Evolutionary conservation across 1,139 yeast species (phyloP).

Genomic region (Kurtzmaniella quercitrusa): DNA sequence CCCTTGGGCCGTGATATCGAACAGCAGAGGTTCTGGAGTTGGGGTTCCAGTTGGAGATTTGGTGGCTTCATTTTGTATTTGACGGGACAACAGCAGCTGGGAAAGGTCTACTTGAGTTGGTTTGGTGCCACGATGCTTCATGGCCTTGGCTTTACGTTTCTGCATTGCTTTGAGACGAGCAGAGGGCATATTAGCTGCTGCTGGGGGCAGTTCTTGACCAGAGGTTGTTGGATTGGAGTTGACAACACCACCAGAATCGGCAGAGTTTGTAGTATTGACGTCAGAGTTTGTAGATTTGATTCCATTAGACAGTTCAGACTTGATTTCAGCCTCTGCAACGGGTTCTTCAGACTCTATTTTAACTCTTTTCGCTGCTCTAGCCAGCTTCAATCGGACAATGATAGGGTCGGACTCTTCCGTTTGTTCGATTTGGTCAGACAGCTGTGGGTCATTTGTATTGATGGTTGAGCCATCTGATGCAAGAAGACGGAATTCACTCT

Average conservation of each 20-base stretch:
- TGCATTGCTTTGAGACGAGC: constrained; percentile 94
- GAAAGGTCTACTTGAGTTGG: constrained; percentile 62
- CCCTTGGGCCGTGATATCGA: constrained; percentile 73
- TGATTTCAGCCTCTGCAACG: constrained; percentile 3
- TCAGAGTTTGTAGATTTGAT: constrained; percentile 5
- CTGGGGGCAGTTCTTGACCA: constrained; percentile 2
- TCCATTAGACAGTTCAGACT: background rate
- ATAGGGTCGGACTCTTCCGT: background rate
- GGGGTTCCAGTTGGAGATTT: background rate
- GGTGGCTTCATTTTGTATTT: background rate
- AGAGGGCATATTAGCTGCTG: constrained; percentile 1
- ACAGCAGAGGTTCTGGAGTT: constrained; percentile 18
- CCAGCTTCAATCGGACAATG: background rate
- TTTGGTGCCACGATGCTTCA: background rate
- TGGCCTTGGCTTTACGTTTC: constrained; percentile 81
- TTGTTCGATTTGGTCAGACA: constrained; percentile 4
- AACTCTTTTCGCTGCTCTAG: background rate
- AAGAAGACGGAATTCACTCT: constrained; percentile 65
- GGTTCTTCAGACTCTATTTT: constrained; percentile 4
- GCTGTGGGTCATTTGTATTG: constrained; percentile 9
- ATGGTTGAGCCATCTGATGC: constrained; percentile 60
- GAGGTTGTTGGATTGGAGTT: constrained; percentile 13
- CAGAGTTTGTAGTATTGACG: constrained; percentile 8
- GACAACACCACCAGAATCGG: constrained; percentile 11
- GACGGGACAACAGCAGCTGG: constrained; percentile 62